These are phyloP conservation scores for Elymus sibiricus DNA, from an alignment of 176 grass and related monocot genomes.

Conservation along the genomic window DNA sequence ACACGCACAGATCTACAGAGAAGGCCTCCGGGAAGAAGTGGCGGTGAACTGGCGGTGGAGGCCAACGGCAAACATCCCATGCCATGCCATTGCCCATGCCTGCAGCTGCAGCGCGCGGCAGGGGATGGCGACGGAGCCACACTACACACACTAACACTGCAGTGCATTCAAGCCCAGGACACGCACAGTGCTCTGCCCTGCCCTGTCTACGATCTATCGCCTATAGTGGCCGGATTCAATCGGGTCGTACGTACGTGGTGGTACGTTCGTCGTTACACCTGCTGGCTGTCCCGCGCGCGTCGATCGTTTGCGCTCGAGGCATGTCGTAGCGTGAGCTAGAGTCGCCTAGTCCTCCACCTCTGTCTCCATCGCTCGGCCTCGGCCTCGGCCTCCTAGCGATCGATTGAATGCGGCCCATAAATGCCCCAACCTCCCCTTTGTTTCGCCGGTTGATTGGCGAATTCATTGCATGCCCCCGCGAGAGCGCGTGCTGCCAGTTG, in stretches of 20 bases:
- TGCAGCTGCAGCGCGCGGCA: constrained; percentile 4
- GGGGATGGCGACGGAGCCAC: neutral
- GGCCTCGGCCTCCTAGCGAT: neutral
- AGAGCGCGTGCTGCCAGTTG: neutral
- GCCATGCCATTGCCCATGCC: constrained; percentile 4
- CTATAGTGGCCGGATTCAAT: constrained; percentile 15
- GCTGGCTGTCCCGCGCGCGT: neutral
- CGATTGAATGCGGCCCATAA: constrained; percentile 49
- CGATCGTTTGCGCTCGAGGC: constrained; percentile 33
- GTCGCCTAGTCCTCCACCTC: neutral
- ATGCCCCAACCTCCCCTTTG: constrained; percentile 63
- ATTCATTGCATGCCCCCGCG: constrained; percentile 32
- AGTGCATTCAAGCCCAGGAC: constrained; percentile 25
- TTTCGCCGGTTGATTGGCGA: constrained; percentile 40
- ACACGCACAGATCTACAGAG: too few species aligned
- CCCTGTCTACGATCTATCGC: neutral
- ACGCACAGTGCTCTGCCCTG: neutral
- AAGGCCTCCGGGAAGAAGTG: neutral
- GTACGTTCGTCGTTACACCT: constrained; percentile 20
- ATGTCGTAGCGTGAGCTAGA: constrained; percentile 16
- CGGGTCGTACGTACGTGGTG: neutral
- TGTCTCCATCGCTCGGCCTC: neutral
- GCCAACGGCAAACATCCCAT: constrained; percentile 8
- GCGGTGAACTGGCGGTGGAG: too few species aligned
- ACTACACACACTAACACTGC: neutral